Evolutionary conservation across 176 grass and related monocot species (phyloP), one percentile per base, ranked within the genome.

Genomic region (Luzula sylvatica): DNA sequence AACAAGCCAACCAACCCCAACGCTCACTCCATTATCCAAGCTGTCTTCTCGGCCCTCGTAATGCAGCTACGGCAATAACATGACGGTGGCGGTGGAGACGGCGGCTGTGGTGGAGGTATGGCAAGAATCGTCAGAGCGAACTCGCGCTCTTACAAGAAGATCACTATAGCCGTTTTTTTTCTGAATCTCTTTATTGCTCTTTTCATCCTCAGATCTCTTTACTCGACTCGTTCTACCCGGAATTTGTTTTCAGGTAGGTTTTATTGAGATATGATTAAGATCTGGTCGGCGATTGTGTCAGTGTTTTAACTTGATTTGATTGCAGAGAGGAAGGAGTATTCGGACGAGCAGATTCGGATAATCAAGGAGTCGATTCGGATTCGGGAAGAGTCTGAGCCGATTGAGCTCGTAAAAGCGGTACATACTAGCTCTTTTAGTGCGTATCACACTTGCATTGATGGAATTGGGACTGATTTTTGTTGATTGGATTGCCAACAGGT

Each of bases 301-400:
- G 35, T 62, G 16, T 68, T 2, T 44, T 48, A 3, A 73, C 56
- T 52, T 4, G 48, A 11, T 30, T 53, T 53, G 39, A 70, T 52
- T 67, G 44, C 41, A 46, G 54, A 46, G 14, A 42, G n/a, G 43
- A 46, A 51, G 50, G 40, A 47, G 59, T 79, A 82, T 56, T 42
- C 78, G 65, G 75, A 86, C 59, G 74, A 86, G 58, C 92, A 90
- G 68, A 74, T 75, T 80, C 70, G 56, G 59, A 73, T 58, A 28
- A 74, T 82, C 16, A 73, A 90, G 66, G 92, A 98, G 48, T 80
- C 81, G 45, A 98, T 83, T 79, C 85, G 68, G 65, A 72, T 83
- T 77, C 81, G 92, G 11, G 76, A 73, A 15, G 81, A 42, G 39
- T 53, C 72, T 29, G 58, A 79, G 67, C 81, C 81, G 13, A 39